phyloP scores from a whole-genome alignment of 1,284 basidiomycete genomes.

The Rhodotorula sp. region DNA sequence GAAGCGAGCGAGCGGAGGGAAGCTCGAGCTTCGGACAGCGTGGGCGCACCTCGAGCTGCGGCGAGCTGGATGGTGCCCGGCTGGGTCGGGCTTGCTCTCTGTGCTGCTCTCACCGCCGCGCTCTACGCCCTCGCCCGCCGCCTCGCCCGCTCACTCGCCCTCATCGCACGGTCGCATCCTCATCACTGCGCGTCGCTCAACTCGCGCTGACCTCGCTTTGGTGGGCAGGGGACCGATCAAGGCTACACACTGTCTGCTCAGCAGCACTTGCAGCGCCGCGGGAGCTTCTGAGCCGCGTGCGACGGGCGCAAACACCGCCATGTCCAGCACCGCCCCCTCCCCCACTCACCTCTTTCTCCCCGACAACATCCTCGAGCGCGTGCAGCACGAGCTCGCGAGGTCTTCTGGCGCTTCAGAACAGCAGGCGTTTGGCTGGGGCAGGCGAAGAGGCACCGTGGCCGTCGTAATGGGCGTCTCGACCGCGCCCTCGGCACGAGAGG shows the following conservation, averaged over 20 bases:
- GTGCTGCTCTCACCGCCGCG: neutral
- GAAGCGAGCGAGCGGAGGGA: neutral
- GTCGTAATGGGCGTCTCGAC: neutral
- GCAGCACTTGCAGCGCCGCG: slow-evolving; percentile 34
- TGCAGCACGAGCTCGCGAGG: neutral
- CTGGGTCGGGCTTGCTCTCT: slow-evolving; percentile 8
- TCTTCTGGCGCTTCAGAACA: neutral
- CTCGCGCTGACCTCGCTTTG: neutral
- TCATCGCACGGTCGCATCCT: slow-evolving; percentile 9
- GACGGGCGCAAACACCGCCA: too few relatives aligned
- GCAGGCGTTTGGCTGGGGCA: slow-evolving; percentile 5
- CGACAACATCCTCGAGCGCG: neutral
- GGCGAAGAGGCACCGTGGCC: neutral
- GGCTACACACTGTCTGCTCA: slow-evolving; percentile 21
- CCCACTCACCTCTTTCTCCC: slow-evolving; percentile 3
- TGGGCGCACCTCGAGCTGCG: neutral
- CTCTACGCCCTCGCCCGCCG: neutral
- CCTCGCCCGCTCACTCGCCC: slow-evolving; percentile 12
- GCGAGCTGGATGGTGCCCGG: slow-evolving; percentile 5
- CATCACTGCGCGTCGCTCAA: slow-evolving; percentile 3
- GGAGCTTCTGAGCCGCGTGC: slow-evolving; percentile 23
- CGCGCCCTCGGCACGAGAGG: neutral
- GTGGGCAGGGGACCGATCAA: slow-evolving; percentile 26
- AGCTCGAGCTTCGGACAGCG: neutral
- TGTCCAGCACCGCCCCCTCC: neutral